These are phyloP conservation scores for Hymenoscyphus linearis DNA, from an alignment of 2,329 filamentous ascomycete genomes.

Conservation along the genomic window DNA sequence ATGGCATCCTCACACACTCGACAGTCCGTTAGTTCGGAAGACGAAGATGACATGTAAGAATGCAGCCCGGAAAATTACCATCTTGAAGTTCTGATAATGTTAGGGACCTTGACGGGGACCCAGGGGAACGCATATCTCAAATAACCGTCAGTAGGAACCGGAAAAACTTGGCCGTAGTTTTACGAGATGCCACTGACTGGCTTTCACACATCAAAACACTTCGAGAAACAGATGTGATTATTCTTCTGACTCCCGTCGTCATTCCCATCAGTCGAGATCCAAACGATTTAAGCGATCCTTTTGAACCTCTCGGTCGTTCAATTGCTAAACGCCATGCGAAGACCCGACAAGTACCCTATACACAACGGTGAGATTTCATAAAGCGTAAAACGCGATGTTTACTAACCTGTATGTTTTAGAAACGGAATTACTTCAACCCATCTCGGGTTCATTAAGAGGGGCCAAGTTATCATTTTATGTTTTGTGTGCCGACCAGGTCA, in stretches of 20 bases:
- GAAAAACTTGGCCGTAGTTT: constrained; percentile 15
- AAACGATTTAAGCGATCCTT: constrained; percentile 55
- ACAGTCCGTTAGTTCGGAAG: constrained; percentile 11
- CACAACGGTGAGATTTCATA: constrained; percentile 38
- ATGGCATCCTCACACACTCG: constrained; percentile 17
- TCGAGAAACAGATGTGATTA: constrained; percentile 47
- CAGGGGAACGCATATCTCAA: background rate
- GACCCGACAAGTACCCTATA: constrained; percentile 69
- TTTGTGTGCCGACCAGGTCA: constrained; percentile 37
- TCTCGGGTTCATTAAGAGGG: constrained; percentile 30
- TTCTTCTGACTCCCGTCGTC: constrained; percentile 56
- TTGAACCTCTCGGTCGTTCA: constrained; percentile 63
- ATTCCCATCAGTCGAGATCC: constrained; percentile 40
- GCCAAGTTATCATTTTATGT: constrained; percentile 44
- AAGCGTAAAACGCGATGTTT: background rate
- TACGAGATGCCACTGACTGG: constrained; percentile 35
- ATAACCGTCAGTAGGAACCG: background rate
- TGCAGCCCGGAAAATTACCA: background rate
- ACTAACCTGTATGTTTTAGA: constrained; percentile 12
- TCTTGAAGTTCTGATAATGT: constrained; percentile 2
- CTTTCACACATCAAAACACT: constrained; percentile 45
- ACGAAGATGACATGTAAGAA: constrained; percentile 21
- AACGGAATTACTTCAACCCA: constrained; percentile 45
- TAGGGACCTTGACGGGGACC: constrained; percentile 16
- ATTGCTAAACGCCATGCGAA: constrained; percentile 54